Evolutionary conservation across 768 basidiomycete species (phyloP).

Genomic region (Coprinopsis cinerea): DNA sequence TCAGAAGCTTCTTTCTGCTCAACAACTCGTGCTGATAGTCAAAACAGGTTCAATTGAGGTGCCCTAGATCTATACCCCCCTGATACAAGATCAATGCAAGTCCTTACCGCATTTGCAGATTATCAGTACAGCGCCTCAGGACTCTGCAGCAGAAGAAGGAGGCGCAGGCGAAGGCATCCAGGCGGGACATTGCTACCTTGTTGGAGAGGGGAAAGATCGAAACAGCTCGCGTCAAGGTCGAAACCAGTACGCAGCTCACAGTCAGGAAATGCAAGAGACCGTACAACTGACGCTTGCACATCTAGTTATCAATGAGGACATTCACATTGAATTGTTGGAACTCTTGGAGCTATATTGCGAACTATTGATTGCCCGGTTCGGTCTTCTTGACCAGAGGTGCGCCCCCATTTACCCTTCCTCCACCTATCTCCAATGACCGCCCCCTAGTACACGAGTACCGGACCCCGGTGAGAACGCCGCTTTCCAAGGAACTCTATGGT

Average conservation of each 20-base stretch:
- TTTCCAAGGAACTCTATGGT: not conserved
- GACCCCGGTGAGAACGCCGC: conserved; percentile 55
- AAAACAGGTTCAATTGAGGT: conserved; percentile 40
- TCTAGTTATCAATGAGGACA: conserved; percentile 80
- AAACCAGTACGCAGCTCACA: conserved; percentile 55
- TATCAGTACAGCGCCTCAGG: conserved; percentile 80
- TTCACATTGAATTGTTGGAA: conserved; percentile 84
- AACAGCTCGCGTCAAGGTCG: conserved; percentile 80
- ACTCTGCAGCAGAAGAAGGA: conserved; percentile 91
- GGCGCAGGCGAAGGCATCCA: conserved; percentile 63
- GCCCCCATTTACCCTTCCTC: conserved; percentile 18
- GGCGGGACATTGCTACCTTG: conserved; percentile 77
- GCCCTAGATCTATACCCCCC: conserved; percentile 6
- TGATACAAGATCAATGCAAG: not conserved
- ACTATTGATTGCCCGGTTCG: conserved; percentile 87
- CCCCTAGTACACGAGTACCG: conserved; percentile 65
- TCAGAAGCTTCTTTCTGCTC: conserved; percentile 1
- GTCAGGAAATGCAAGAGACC: too few relatives aligned
- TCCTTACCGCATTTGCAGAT: conserved; percentile 31
- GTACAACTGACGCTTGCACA: too few relatives aligned
- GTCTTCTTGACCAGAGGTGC: conserved; percentile 84
- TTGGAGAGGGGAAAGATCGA: conserved; percentile 78
- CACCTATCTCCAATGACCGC: conserved; percentile 11
- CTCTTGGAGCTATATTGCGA: conserved; percentile 93
- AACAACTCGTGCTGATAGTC: not conserved